phyloP scores from a whole-genome alignment of 768 basidiomycete species.

The Pleurotus cornucopiae region DNA sequence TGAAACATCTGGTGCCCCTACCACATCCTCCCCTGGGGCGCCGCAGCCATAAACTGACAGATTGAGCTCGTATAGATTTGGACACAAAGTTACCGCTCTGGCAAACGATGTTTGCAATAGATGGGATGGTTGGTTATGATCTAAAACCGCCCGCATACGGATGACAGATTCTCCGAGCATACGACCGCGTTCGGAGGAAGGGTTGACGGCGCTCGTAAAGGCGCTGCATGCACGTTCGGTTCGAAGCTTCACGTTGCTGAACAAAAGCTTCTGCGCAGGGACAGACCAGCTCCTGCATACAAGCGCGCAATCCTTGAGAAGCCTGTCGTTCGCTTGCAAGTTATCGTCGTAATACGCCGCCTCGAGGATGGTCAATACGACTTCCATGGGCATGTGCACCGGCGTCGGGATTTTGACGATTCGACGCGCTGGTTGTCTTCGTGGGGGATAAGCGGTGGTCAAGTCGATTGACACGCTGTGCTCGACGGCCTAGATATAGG shows the following conservation, averaged over 20 bases:
- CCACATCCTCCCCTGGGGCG: conserved; percentile 44
- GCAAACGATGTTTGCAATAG: conserved; percentile 57
- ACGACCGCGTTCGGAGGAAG: conserved; percentile 40
- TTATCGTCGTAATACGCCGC: conserved; percentile 39
- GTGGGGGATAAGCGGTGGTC: conserved; percentile 21
- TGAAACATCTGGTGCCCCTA: conserved; percentile 40
- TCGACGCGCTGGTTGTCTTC: conserved; percentile 14
- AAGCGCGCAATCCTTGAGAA: conserved; percentile 53
- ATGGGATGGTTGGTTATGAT: conserved; percentile 62
- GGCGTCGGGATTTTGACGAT: conserved; percentile 12
- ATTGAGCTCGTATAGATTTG: conserved; percentile 50
- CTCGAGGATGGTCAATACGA: conserved; percentile 62
- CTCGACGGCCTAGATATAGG: conserved; percentile 23
- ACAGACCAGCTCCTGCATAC: conserved; percentile 66
- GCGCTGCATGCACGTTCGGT: conserved; percentile 49
- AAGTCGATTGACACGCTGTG: conserved; percentile 38
- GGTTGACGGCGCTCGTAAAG: conserved; percentile 49
- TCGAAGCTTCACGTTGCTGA: conserved; percentile 50
- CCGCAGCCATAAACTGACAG: conserved; percentile 58
- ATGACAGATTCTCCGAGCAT: conserved; percentile 50
- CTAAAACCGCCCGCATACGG: conserved; percentile 52
- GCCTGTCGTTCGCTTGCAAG: conserved; percentile 27
- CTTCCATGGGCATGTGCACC: conserved; percentile 52
- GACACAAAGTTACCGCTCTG: conserved; percentile 52
- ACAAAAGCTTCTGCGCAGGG: conserved; percentile 63